phyloP scores from a whole-genome alignment of 176 grass and related monocot species.

The Guadua angustifolia region DNA sequence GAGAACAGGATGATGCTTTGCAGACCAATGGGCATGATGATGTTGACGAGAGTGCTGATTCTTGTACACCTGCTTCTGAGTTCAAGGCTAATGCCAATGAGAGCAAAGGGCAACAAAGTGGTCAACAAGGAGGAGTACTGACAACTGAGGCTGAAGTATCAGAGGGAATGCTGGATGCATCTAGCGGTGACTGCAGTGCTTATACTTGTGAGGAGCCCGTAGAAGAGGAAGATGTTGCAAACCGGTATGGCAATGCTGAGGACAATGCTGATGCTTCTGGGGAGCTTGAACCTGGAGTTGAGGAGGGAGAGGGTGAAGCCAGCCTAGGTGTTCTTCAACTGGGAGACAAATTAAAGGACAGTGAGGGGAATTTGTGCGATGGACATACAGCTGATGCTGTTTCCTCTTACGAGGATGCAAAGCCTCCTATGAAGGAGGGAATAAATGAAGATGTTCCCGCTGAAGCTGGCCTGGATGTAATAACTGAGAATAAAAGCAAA shows the following conservation, averaged over 20 bases:
- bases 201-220: background rate
- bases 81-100: background rate
- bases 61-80: slow-evolving; percentile 25
- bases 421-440: slow-evolving; percentile 23
- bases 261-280: background rate
- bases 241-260: background rate
- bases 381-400: background rate
- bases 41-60: slow-evolving; percentile 20
- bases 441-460: slow-evolving; percentile 7
- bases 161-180: background rate
- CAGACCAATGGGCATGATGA: slow-evolving; percentile 28
- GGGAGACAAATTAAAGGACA: background rate
- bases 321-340: slow-evolving; percentile 24
- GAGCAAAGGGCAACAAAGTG: slow-evolving; percentile 15
- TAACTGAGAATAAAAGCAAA: slow-evolving; percentile 18
- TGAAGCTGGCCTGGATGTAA: background rate
- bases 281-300: background rate
- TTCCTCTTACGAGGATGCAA: slow-evolving; percentile 32
- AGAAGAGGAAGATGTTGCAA: slow-evolving; percentile 30
- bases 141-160: background rate
- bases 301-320: slow-evolving; percentile 1
- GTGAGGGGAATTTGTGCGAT: slow-evolving; percentile 12
- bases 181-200: background rate
- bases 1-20: slow-evolving; percentile 23
- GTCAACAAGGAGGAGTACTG: slow-evolving; percentile 7